A percentile compares a stretch with the other conserved stretches of the same genome.
phyloP scores from a whole-genome alignment of 2,329 filamentous ascomycete genomes.

The Claviceps fusiformis region DNA sequence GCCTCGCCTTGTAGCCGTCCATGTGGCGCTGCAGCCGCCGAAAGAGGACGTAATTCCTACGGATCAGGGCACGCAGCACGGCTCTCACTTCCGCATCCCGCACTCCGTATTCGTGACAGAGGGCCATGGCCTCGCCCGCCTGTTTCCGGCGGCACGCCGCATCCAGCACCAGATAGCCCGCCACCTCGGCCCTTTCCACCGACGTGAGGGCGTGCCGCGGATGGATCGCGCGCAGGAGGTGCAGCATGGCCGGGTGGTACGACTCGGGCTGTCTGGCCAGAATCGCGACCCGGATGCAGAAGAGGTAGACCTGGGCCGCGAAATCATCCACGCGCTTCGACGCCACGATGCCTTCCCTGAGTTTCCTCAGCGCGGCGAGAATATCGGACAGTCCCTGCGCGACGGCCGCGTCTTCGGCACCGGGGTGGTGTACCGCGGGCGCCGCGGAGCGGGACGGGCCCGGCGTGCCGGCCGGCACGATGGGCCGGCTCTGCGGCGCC shows the following conservation, averaged over 20 bases:
- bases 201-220: conserved; percentile 51
- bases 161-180: conserved; percentile 72
- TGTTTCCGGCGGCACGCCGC: conserved; percentile 72
- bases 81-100: conserved; percentile 55
- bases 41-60: conserved; percentile 74
- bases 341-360: conserved; percentile 79
- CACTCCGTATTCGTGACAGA: conserved; percentile 48
- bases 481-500: neutral
- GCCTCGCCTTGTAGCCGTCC: conserved; percentile 63
- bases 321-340: conserved; percentile 66
- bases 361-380: conserved; percentile 74
- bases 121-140: conserved; percentile 56
- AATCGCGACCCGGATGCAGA: conserved; percentile 75
- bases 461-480: neutral
- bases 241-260: conserved; percentile 75
- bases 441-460: too few species aligned
- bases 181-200: conserved; percentile 65
- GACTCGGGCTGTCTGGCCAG: conserved; percentile 72
- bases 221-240: conserved; percentile 64
- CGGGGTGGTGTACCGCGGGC: neutral
- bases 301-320: conserved; percentile 78
- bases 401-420: conserved; percentile 19
- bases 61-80: conserved; percentile 56
- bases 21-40: conserved; percentile 56
- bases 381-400: conserved; percentile 58